These are phyloP conservation scores for Aspergillus leporis DNA, from an alignment of 495 filamentous ascomycete species.

Conservation along the genomic window DNA sequence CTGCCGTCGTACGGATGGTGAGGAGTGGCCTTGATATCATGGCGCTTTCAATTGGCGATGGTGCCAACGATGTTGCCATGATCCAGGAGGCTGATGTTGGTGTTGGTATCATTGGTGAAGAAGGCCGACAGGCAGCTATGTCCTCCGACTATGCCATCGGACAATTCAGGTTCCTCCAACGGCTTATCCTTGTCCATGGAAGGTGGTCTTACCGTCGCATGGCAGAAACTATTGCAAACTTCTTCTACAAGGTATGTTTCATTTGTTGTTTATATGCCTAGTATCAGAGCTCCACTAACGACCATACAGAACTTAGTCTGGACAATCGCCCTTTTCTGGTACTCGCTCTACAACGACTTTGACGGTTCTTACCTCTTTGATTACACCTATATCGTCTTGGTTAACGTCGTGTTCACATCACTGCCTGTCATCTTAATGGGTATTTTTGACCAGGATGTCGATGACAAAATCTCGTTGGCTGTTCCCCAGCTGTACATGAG, in stretches of 20 bases:
- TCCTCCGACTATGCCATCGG: constrained; percentile 98
- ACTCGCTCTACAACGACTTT: constrained; percentile 91
- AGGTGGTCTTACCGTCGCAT: constrained; percentile 94
- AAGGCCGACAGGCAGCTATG: constrained; percentile 97
- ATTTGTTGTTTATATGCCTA: neutral
- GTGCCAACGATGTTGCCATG: constrained; percentile 99
- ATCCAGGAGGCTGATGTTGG: constrained; percentile 99
- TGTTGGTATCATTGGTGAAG: constrained; percentile 96
- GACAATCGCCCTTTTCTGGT: constrained; percentile 98
- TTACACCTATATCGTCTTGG: constrained; percentile 93
- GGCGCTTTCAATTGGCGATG: constrained; percentile 95
- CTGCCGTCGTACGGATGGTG: constrained; percentile 94
- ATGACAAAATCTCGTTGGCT: constrained; percentile 87
- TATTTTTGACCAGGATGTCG: constrained; percentile 96
- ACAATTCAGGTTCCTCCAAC: constrained; percentile 91
- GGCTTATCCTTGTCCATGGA: constrained; percentile 92
- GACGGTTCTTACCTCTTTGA: constrained; percentile 96
- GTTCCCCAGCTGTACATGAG: constrained; percentile 95
- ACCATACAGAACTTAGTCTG: constrained; percentile 81
- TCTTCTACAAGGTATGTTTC: constrained; percentile 88
- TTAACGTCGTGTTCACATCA: constrained; percentile 97
- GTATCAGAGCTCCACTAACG: constrained; percentile 18
- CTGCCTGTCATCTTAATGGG: constrained; percentile 95
- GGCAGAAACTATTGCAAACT: constrained; percentile 94
- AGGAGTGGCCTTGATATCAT: constrained; percentile 94